Conservation (phyloP, 257 asterid genomes). For the Lycium barbarum region DNA sequence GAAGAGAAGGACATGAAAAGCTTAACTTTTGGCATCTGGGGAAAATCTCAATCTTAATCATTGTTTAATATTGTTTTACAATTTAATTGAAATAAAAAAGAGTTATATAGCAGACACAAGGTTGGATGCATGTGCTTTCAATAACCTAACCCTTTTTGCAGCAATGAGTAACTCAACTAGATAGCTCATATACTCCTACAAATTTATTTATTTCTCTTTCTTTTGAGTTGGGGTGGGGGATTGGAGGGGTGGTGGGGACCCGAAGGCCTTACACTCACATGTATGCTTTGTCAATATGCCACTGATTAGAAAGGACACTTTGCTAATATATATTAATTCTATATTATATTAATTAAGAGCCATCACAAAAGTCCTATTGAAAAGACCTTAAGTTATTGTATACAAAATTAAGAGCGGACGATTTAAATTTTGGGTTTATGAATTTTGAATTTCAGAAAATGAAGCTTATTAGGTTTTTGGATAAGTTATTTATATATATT, state of each 20-base stretch:
- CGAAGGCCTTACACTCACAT: conserved; percentile 26
- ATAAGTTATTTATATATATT: too few relatives aligned
- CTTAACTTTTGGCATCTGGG: conserved; percentile 18
- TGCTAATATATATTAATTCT: conserved; percentile 1
- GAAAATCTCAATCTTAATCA: conserved; percentile 19
- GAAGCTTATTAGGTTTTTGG: too few relatives aligned
- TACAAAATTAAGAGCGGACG: too few relatives aligned
- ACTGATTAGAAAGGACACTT: conserved; percentile 27
- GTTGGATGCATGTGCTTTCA: conserved; percentile 30
- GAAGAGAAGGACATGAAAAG: not conserved
- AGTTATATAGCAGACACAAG: conserved; percentile 11
- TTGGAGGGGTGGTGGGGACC: not conserved
- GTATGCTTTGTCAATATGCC: conserved; percentile 32
- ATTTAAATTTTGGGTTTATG: too few relatives aligned
- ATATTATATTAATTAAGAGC: not conserved
- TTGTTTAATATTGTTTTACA: not conserved
- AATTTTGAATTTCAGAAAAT: too few relatives aligned
- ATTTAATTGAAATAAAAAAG: not conserved
- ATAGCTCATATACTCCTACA: not conserved
- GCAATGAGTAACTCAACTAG: conserved; percentile 26
- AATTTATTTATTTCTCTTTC: not conserved
- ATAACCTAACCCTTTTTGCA: conserved; percentile 18
- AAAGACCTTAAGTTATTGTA: not conserved
- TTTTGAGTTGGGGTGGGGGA: not conserved
- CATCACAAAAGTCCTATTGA: not conserved